Evolutionary conservation across 1,139 yeast species (phyloP), one percentile per base, ranked within the genome.

Genomic region (Geotrichum bryndzae): DNA sequence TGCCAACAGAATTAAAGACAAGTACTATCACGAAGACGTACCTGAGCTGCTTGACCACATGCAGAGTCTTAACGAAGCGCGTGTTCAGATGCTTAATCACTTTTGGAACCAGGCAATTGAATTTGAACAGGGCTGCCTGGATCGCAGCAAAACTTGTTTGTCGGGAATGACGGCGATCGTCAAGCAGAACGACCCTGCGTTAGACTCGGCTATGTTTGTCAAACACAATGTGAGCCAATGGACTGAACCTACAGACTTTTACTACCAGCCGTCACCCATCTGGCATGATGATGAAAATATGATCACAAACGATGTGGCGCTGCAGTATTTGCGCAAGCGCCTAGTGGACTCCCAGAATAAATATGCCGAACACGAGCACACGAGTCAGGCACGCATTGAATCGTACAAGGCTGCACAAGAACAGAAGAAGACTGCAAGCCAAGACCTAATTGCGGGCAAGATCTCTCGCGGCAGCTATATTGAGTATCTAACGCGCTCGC

Each of bases 271-370:
- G 0, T 86, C 96, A 51, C 86, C 92, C 45, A 88, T 95, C 57
- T 95, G 99, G 99, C 98, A 92, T 74, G 99, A 94, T 70, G 97
- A 94, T 73, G 96, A 91, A 66, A 79, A 83, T 56, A 84, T 94
- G 77, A 79, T 86, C 18, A 81, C 84, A 1, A 76, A 78, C 45
- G 86, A 83, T 52, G 82, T 82, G 1, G 94, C 90, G 68, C 78
- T 90, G 66, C 80, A 85, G 22, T 84, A 81, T 58, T 78, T 94
- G 70, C 86, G 88, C 70, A 81, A 82, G 64, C 77, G 80, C 61
- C 78, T 94, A 64, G 82, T 82, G 58, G 74, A 73, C 29, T 68
- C 76, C 2, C 68, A 67, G 52, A 63, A 65, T 5, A 68, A 67
- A 58, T 67, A 70, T 18, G 66, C 58, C 3, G 68, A 67, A 45